Evolutionary conservation across 75 land plant genomes (phyloP), one percentile per base, ranked within the genome.

Genomic region (Isoetes taiwanensis): DNA sequence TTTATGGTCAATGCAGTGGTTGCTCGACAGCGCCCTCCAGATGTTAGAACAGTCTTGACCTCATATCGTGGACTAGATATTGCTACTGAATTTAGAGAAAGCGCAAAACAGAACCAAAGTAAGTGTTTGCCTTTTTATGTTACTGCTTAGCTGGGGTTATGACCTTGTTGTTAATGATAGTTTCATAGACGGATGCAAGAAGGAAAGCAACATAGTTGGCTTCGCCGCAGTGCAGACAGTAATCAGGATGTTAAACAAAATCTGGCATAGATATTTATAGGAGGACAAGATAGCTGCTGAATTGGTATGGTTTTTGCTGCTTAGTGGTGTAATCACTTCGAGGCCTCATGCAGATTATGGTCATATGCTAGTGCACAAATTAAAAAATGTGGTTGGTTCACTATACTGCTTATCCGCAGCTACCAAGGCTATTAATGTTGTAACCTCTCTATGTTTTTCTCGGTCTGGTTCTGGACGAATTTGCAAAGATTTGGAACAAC

Each of bases 71-170:
- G 88, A 1, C 70, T 31, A 57, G 83, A 91, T 66, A 80, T 91
- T 24, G 74, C 85, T 30, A 72, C 64, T 30, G 97, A 91, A 63
- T 91, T 91, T 43, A 70, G 85, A 43, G 74, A 76, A 57, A 76
- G 94, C 1, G 75, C 94, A 28, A 87, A 71, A 68, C 86, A 83
- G 35, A 64, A 87, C 31, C 88, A 87, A 42, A 86, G 80, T 83
- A 59, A 32, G 30, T 31, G 6, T 16, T 14, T 56, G n/a, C 34
- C 9, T 26, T 28, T 52, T 9, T 6, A 10, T 16, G 27, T 3
- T 3, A 30, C 19, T 23, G 23, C 29, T 34, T 38, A 34, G 8
- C 2, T 34, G 24, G 2, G 41, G 10, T 4, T 6, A 2, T 32
- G n/a, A n/a, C 4, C 34, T 41, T 1, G 59, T 9, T 34, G 12